Percentiles rank a stretch among this genome's conserved stretches.
Conservation (phyloP, 116 monocot species). For the Cymodocea nodosa region DNA sequence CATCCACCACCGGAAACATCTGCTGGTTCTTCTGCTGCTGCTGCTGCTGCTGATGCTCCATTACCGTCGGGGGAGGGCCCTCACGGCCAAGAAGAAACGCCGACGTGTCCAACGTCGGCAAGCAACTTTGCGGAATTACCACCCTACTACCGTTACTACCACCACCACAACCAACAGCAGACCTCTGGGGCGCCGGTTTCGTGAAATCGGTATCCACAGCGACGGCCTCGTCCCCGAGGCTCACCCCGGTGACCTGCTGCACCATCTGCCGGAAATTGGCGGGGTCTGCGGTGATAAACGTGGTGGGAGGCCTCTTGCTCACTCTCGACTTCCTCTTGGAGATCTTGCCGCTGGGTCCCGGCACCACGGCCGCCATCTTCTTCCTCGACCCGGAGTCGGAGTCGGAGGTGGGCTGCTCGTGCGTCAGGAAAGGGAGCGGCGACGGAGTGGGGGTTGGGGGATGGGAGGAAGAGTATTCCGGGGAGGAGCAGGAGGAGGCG, state of each 20-base stretch:
- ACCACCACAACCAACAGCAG: no score
- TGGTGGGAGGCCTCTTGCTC: constrained; percentile 41
- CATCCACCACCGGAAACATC: neutral
- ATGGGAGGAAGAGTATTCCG: neutral
- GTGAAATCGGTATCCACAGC: neutral
- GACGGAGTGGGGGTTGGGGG: constrained; percentile 4
- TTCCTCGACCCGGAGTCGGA: neutral
- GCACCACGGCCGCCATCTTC: neutral
- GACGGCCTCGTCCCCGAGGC: constrained; percentile 4
- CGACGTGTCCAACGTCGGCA: constrained; percentile 76
- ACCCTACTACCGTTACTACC: neutral
- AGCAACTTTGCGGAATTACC: constrained; percentile 2
- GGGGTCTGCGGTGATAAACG: constrained; percentile 60
- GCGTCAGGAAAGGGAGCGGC: neutral
- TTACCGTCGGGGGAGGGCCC: neutral
- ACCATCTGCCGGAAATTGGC: constrained; percentile 84
- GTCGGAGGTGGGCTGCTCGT: neutral
- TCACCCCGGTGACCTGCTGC: constrained; percentile 61
- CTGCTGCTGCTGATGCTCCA: neutral
- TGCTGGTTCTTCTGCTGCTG: neutral
- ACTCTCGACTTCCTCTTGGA: constrained; percentile 35
- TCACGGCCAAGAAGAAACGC: constrained; percentile 29
- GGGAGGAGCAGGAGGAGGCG: constrained; percentile 4
- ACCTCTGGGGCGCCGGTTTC: neutral
- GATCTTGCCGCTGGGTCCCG: constrained; percentile 17